phyloP scores from a whole-genome alignment of 805 yeast species.

The Zygoascus ofunaensis region DNA sequence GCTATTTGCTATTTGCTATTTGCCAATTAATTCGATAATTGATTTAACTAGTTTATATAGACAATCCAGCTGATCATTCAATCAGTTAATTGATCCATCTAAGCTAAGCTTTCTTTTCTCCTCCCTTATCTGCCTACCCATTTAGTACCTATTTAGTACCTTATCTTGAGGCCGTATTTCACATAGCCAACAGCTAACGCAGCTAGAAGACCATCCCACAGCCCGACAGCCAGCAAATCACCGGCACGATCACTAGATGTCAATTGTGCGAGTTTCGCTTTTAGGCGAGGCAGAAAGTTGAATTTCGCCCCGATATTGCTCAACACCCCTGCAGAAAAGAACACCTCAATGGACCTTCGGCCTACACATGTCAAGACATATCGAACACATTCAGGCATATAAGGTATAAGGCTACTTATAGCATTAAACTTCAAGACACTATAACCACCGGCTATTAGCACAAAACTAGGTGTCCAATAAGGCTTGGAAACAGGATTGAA shows the following conservation, averaged over 20 bases:
- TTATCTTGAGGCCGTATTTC: slow-evolving; percentile 11
- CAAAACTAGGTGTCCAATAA: slow-evolving; percentile 31
- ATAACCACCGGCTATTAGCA: slow-evolving; percentile 26
- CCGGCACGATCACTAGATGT: slow-evolving; percentile 4
- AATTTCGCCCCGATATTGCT: neutral
- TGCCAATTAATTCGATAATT: no score
- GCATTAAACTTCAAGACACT: slow-evolving; percentile 25
- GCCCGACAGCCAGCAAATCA: slow-evolving; percentile 11
- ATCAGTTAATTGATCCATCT: no score
- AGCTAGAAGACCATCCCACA: slow-evolving; percentile 17
- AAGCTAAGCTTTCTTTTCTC: no score
- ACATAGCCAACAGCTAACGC: slow-evolving; percentile 14
- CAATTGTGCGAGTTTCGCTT: neutral
- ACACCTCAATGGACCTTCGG: slow-evolving; percentile 25
- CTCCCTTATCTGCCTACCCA: no score
- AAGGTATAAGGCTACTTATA: slow-evolving; percentile 18
- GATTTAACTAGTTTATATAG: no score
- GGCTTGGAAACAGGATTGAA: slow-evolving; percentile 30
- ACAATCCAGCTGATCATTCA: no score
- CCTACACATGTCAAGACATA: slow-evolving; percentile 22
- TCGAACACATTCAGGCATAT: slow-evolving; percentile 19
- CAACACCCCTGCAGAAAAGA: slow-evolving; percentile 17
- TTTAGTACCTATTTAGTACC: neutral
- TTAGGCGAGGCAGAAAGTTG: neutral
- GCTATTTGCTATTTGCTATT: no score